These are phyloP conservation scores for Monosporascus sp. DNA, from an alignment of 2,329 filamentous ascomycete species.

Conservation along the genomic window DNA sequence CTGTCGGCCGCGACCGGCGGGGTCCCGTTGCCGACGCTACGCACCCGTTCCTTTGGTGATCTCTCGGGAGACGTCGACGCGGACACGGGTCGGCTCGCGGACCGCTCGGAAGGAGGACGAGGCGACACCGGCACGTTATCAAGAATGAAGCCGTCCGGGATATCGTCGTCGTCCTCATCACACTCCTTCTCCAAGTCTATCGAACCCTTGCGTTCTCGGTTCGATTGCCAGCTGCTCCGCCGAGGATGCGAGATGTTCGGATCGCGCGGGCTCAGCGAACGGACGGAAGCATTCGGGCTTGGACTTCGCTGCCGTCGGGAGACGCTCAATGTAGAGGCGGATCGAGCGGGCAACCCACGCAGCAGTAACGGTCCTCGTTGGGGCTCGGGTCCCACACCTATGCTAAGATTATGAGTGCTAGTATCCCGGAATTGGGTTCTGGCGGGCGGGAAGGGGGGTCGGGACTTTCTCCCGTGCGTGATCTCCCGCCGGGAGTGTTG, in stretches of 20 bases:
- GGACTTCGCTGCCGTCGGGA: constrained; percentile 43
- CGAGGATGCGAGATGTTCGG: constrained; percentile 37
- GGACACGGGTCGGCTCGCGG: constrained; percentile 48
- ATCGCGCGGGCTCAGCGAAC: constrained; percentile 39
- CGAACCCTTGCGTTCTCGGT: constrained; percentile 58
- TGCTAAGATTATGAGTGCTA: constrained; percentile 34
- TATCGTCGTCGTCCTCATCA: constrained; percentile 71
- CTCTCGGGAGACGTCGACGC: constrained; percentile 50
- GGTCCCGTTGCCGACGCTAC: constrained; percentile 60
- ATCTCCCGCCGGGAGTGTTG: constrained; percentile 29
- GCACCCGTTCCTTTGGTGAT: constrained; percentile 43
- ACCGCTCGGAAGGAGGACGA: constrained; percentile 52
- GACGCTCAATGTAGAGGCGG: constrained; percentile 33
- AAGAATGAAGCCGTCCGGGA: constrained; percentile 72
- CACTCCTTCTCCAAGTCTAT: constrained; percentile 71
- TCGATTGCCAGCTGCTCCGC: constrained; percentile 69
- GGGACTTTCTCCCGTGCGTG: constrained; percentile 24
- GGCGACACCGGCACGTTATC: constrained; percentile 82
- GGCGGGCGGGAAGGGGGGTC: constrained; percentile 41
- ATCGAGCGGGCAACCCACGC: constrained; percentile 33
- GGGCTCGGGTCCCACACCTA: constrained; percentile 24
- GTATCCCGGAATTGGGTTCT: constrained; percentile 41
- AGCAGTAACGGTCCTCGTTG: constrained; percentile 23
- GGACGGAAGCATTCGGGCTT: constrained; percentile 38
- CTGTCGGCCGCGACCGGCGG: constrained; percentile 54